These are phyloP conservation scores for Hagleromyces aurorensis DNA, from an alignment of 805 yeast species.

Conservation along the genomic window DNA sequence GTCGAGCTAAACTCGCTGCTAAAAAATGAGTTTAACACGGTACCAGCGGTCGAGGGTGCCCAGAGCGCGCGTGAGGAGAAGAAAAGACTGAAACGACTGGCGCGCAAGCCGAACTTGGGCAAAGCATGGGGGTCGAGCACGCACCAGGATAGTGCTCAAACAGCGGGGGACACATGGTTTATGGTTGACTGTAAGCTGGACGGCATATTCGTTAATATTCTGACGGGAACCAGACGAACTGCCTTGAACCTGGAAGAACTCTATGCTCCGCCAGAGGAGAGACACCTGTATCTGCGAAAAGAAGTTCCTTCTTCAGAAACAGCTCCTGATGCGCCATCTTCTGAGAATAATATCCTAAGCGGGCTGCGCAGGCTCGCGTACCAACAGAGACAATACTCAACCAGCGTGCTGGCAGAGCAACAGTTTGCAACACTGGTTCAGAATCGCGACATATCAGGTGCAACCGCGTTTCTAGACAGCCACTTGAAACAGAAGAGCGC, in stretches of 20 bases:
- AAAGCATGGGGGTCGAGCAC: conserved; percentile 45
- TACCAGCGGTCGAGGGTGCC: conserved; percentile 65
- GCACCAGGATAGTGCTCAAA: conserved; percentile 13
- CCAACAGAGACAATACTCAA: conserved; percentile 24
- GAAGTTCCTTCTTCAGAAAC: background rate
- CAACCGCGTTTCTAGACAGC: too few species aligned
- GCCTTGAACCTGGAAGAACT: conserved; percentile 64
- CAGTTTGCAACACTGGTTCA: conserved; percentile 11
- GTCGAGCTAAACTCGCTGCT: conserved; percentile 47
- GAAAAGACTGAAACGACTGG: conserved; percentile 43
- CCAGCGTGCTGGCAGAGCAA: conserved; percentile 9
- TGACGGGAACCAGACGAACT: conserved; percentile 61
- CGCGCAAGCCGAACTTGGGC: conserved; percentile 46
- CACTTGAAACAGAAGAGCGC: too few species aligned
- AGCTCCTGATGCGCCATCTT: conserved; percentile 1
- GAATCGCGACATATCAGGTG: background rate
- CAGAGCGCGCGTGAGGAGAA: conserved; percentile 49
- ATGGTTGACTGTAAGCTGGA: conserved; percentile 62
- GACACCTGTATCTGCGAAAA: conserved; percentile 13
- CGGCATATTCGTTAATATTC: conserved; percentile 59
- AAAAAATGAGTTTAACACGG: conserved; percentile 41
- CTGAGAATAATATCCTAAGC: conserved; percentile 21
- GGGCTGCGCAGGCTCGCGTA: conserved; percentile 25
- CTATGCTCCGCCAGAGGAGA: conserved; percentile 45
- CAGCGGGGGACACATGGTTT: conserved; percentile 70